Base-by-base conservation (phyloP, 352 stramenopile species). In the Phytophthora sp. region DNA sequence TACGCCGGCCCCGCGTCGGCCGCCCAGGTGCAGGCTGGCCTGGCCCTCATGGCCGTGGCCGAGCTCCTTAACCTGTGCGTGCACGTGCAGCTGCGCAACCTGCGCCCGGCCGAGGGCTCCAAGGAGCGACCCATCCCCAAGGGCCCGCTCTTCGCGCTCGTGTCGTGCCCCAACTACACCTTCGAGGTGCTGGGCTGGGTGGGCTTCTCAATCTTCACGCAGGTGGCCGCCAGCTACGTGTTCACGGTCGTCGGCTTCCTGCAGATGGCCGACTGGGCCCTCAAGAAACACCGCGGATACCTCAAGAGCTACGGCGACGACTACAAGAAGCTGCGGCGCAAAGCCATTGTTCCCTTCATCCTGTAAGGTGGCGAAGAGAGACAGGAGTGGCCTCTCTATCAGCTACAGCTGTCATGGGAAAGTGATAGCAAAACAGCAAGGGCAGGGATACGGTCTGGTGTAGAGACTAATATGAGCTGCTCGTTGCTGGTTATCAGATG, bases 111-210 rank as follows among this genome's bases (percentile, higher is more conserved):
- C 1, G 87, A 96, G 60, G 87, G 87, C 34, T 92, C 78, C 23
- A 84, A 92, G 62, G 68, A 81, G 30, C 82, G 85, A 17, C 84
- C 82, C 20, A 79, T 92, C 20, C 88, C 84, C 15, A 88, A 78
- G 56, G 84, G 81, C 2, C 76, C 70, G 45, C 79, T 96, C 23
- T 97, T 97, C 54, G 63, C 72, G n/a, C 69, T 94, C 34, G 84
- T 96, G 13, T 94, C 87, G 59, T 97, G 87, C 74, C 90, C 90
- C 27, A 97, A 97, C 73, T 97, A 97, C 74, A 93, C 82, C 54
- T 96, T 95, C 58, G 90, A 97, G 57, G 84, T 97, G 56, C 72
- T 94, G 20, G 84, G 85, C 41, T 97, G 90, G 90, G 62, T 96
- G n/a, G 84, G 81, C 42, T 97, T 95, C 71, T 91, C 86, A 38